Evolutionary conservation across 129 eudicot species (phyloP), one percentile per base, ranked within the genome.

Genomic region (Saposhnikovia divaricata): DNA sequence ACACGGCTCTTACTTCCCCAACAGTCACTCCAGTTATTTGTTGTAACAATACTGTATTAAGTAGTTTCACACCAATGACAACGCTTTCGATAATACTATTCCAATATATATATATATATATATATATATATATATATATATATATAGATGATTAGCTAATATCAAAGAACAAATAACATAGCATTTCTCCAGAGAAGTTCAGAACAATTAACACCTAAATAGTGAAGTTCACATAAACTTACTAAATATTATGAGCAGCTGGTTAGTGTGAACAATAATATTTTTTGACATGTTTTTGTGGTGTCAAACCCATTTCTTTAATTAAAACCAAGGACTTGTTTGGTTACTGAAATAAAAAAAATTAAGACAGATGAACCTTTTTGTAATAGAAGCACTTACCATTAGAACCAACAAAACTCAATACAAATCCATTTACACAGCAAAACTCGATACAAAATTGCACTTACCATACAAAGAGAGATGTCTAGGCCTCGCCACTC

Each of bases 1-100:
- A 91, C 11, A 95, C 98, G 3, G 97, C 91, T 81, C 89, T 89
- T 39, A 90, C 93, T 86, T 95, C 98, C 65, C 98, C 98, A 25
- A 95, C 85, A 0, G 92, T 85, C 81, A 83, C 88, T 27, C 97
- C 98, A 34, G 96, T 95, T 82, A 95, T 88, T 97, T 91, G 87
- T 88, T 39, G 72, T 31, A 72, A 57, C 34, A 46, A 28, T 42
- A 16, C 48, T 65, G 11, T 16, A 1, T 27, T 66, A n/a, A n/a
- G n/a, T n/a, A 66, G 37, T 66, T 66, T n/a, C 34, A 7, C 65
- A 65, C 34, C 40, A 0, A 38, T 38, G 40, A 38, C 40, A 38
- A 38, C n/a, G n/a, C n/a, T n/a, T n/a, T n/a, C n/a, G n/a, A n/a
- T n/a, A n/a, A n/a, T n/a, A n/a, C n/a, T n/a, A n/a, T n/a, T 4